Evolutionary conservation across 2,329 filamentous ascomycete species (phyloP), one percentile per base, ranked within the genome.

Genomic region (Exophiala dermatitidis): DNA sequence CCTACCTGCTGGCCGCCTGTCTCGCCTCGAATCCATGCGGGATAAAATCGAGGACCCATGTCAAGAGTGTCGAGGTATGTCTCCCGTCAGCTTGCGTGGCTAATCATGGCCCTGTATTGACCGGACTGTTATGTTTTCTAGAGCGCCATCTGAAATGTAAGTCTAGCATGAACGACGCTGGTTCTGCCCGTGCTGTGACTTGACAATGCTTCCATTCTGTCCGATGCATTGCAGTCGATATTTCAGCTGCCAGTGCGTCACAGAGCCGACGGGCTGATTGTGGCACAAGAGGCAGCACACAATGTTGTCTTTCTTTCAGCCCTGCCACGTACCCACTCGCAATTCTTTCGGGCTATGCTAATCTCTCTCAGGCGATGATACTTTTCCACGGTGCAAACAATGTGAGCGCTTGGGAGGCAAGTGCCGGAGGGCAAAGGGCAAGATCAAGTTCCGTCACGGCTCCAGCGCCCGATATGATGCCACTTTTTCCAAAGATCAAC

Each of bases 91-190:
- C 28, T 28, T 30, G 28, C 6, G 19, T 26, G 29, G 41, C 52
- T n/a, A 32, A 40, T 37, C 36, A 38, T 38, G 36, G 36, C 10
- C 12, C 38, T 41, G 38, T 48, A 48, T 51, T 57, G 48, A 57
- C 53, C 56, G 52, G 19, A 57, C 48, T 51, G 40, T 44, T 41
- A 8, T 19, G 34, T 43, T 34, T 9, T 42, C 28, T 47, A 63
- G 61, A 59, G 38, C 61, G 61, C 43, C 61, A 63, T 57, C 51
- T 63, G 10, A 63, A 63, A 50, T 63, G 61, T 63, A 60, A 51
- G 61, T 56, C 26, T 28, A 38, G 19, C 41, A 12, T 36, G 19
- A 12, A 41, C 12, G 42, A 31, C 19, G 19, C 12, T 19, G 19
- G 19, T 19, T 19, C 19, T 19, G 19, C 19, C 19, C 19, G 19